Conservation (phyloP, 176 grass and related monocot species). For the Otatea glauca region DNA sequence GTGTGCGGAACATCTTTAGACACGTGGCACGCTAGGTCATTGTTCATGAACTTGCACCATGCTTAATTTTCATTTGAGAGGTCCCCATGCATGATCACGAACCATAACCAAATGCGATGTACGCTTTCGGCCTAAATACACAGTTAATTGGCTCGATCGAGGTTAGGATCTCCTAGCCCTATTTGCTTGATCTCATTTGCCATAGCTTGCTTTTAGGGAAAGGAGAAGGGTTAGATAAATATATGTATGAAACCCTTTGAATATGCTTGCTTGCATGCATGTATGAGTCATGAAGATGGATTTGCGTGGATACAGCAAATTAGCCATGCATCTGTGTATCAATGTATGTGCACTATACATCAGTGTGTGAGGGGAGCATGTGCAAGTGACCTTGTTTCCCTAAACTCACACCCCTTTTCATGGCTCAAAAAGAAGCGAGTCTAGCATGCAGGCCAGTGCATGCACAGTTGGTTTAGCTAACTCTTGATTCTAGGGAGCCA, state of each 20-base stretch:
- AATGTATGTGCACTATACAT: not conserved
- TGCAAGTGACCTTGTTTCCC: conserved; percentile 42
- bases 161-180: conserved; percentile 35
- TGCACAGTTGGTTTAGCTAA: conserved; percentile 42
- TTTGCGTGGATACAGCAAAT: conserved; percentile 37
- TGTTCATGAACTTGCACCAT: conserved; percentile 29
- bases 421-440: conserved; percentile 35
- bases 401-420: conserved; percentile 51
- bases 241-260: not conserved
- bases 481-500: conserved; percentile 39
- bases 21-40: conserved; percentile 26
- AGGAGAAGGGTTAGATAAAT: conserved; percentile 3
- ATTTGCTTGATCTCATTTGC: not conserved
- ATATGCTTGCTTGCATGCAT: not conserved
- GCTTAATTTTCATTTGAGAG: conserved; percentile 32
- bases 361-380: conserved; percentile 39
- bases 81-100: conserved; percentile 37
- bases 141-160: conserved; percentile 13
- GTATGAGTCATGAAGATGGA: conserved; percentile 35
- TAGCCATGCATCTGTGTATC: not conserved
- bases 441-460: conserved; percentile 21
- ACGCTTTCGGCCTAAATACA: conserved; percentile 42
- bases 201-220: conserved; percentile 28
- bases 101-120: not conserved
- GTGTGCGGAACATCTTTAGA: conserved; percentile 30